Base-by-base conservation (phyloP, 495 filamentous ascomycete species). In the Hapsidospora chrysogenum region DNA sequence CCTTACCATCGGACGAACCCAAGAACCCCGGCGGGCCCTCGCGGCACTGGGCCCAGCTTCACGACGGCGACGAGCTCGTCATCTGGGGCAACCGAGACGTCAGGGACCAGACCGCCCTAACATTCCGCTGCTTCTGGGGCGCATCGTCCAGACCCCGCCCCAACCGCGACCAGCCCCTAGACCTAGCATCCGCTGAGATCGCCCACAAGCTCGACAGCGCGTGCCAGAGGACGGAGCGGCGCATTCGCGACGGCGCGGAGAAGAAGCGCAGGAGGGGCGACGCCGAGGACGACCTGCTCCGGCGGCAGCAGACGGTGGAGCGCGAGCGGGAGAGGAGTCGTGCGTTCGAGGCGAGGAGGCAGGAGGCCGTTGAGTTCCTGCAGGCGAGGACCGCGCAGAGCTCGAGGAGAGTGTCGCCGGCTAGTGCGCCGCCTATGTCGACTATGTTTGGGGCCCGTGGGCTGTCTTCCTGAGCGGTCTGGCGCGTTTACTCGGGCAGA, bases 41-140 rank as follows among this genome's bases (percentile, higher is more conserved):
- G 20, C 56, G 60, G 6, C 51, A 69, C 33, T 89, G 72, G 61
- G 72, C 78, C 17, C 65, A 71, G 33, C 49, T 92, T 17, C 69
- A 80, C 51, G 64, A 76, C 13, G 79, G 77, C 6, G 84, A 92
- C 48, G 59, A 69, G 25, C 72, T 92, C 32, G 64, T 65, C 3
- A 62, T 86, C 10, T 84, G 66, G 58, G 48, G 33, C 21, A 2
- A 15, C 27, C 14, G 9, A 3, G 21, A 33, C 19, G 5, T 14
- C 43, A 49, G 11, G 6, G 19, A 15, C 21, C 50, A 43, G 32
- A 52, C 51, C 4, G 53, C 48, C 30, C 39, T 67, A n/a, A 47
- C 43, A 6, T 65, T 67, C 41, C 46, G 51, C 14, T 67, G 63
- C 44, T 45, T 40, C 17, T 67, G 61, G 61, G 63, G 63, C 29